Base-by-base conservation (phyloP, 306 rosid genomes). In the Fragaria vesca region DNA sequence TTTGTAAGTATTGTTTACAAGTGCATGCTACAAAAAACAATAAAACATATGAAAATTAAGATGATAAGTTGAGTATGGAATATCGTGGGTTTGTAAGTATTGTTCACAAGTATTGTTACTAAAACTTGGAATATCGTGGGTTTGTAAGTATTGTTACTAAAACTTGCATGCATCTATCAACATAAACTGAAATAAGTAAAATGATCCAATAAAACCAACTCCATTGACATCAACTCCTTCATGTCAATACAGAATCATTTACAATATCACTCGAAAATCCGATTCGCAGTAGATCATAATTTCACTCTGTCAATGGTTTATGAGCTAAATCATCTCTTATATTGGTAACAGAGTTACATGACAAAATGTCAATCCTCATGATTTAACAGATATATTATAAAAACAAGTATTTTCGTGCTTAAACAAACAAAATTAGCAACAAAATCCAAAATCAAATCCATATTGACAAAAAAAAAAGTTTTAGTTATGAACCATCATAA, bases 151-250 rank as follows among this genome's bases (percentile, higher is more conserved):
- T 24, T 24, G 30, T 28, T 30, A 61, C 34, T 12, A 30, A 48
- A 30, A 71, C 62, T 55, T 30, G 30, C 62, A 71, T 2, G 74
- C 73, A 36, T 58, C 69, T 60, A 74, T 45, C 13, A 30, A 50
- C 73, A 69, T 11, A 50, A 58, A 26, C 47, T 11, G 30, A 8
- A 1, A 30, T 30, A 30, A 30, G 47, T 26, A 69, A 26, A 48
- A 0, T 30, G 7, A 10, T 42, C 24, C 30, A 58, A 15, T 9
- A 17, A 68, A 67, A 67, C 48, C 4, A 3, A 17, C 28, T 73
- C 61, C 52, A 73, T 55, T 38, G 10, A 17, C 76, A 73, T 52
- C 30, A 57, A 73, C 47, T 57, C 67, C 2, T 54, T 54, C 60
- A 54, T 20, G 2, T 54, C 60, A 54, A 20, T 54, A 20, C 26